Evolutionary conservation across 495 filamentous ascomycete genomes (phyloP), one percentile per base, ranked within the genome.

Genomic region (Lasiosphaeria ovina): DNA sequence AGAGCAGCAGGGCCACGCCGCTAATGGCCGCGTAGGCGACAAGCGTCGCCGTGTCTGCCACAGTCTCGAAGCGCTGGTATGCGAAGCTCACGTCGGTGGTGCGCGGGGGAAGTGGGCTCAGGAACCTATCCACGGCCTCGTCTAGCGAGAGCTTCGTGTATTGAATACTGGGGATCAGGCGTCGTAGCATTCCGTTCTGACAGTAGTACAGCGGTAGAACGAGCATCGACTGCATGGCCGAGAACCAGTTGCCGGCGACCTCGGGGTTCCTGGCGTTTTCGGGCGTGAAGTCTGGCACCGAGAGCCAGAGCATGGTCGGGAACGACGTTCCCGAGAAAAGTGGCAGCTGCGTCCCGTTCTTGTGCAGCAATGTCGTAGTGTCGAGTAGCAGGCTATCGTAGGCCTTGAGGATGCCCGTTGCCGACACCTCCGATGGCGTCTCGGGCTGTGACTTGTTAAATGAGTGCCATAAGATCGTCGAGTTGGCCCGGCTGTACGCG

Each of bases 401-500:
- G 38, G 38, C 51, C 32, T 35, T 0, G 14, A 60, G 51, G 17
- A 60, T 60, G 11, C 53, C 38, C 3, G 36, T 6, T 17, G 58
- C 48, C 3, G 50, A 48, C 34, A 49, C 32, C 4, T 53, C 35
- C 3, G 48, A 36, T 4, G 58, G 58, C 4, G 35, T 32, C 4
- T 35, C 33, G 3, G 50, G 36, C 7, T 9, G 31, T 10, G 38
- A 34, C 5, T 53, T 24, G 51, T 24, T 17, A 50, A 55, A 45
- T 3, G 35, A 35, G 34, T 60, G 40, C 16, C 50, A 55, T 0
- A 60, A 3, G 32, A 60, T 49, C 38, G 58, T 48, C 5, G 35
- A 50, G 40, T 60, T 60, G 51, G 24, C n/a, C 12, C 58, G 58
- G 51, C 50, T 54, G 42, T 60, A 60, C 3, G 58, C 58, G 10